phyloP scores from a whole-genome alignment of 2,329 filamentous ascomycete species.

The Fusarium pseudoanthophilum region DNA sequence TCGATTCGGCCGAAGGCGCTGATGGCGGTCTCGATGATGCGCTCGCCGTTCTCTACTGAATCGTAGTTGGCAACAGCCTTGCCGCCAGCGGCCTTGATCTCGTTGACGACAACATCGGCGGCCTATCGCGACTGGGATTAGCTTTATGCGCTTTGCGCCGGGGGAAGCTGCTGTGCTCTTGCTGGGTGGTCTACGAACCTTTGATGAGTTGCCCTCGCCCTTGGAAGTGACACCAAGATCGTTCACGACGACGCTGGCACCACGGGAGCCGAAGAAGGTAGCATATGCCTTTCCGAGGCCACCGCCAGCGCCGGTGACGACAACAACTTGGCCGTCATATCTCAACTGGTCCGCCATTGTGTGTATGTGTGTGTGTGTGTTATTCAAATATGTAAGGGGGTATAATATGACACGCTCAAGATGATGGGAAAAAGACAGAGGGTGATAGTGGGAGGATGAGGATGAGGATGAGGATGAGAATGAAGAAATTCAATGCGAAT shows the following conservation, averaged over 20 bases:
- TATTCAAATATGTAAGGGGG: constrained; percentile 13
- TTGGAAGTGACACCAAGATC: constrained; percentile 94
- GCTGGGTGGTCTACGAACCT: constrained; percentile 64
- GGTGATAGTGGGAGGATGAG: neutral
- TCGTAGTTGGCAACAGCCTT: constrained; percentile 99
- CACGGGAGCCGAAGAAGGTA: constrained; percentile 89
- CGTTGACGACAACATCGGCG: constrained; percentile 83
- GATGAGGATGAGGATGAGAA: constrained; percentile 5
- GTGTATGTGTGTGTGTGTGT: constrained; percentile 28
- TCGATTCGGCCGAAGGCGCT: constrained; percentile 87
- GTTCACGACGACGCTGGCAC: constrained; percentile 95
- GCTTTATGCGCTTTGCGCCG: constrained; percentile 14
- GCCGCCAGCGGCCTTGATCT: constrained; percentile 88
- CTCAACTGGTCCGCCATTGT: constrained; percentile 75
- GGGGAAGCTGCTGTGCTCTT: neutral
- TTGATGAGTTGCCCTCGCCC: constrained; percentile 87
- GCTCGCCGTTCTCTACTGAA: constrained; percentile 90
- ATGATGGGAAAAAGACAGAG: constrained; percentile 18
- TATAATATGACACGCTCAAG: constrained; percentile 34
- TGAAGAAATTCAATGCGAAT: constrained; percentile 6
- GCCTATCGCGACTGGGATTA: constrained; percentile 62
- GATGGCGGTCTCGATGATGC: constrained; percentile 91
- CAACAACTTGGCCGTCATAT: constrained; percentile 85
- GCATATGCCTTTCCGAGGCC: constrained; percentile 86
- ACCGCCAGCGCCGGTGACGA: constrained; percentile 84